Conservation (phyloP, 495 filamentous ascomycete species). For the Bathelium albidoporum region DNA sequence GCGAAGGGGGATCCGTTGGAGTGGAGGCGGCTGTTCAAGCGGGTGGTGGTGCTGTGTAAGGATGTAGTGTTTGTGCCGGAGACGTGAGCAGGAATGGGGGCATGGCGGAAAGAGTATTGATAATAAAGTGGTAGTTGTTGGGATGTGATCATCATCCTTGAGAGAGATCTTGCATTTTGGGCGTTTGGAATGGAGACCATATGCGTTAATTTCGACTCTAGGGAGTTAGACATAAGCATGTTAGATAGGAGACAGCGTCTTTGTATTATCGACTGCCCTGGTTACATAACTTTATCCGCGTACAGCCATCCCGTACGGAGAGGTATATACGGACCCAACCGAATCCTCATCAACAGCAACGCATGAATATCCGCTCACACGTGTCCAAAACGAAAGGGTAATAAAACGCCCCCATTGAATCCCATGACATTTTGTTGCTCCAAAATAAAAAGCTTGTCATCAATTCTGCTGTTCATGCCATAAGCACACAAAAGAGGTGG, state of each 20-base stretch:
- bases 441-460: neutral
- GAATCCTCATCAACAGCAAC: neutral
- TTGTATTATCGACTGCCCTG: neutral
- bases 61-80: constrained; percentile 51
- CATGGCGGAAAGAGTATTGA: neutral
- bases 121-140: neutral
- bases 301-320: constrained; percentile 3
- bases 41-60: constrained; percentile 69
- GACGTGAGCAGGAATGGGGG: neutral
- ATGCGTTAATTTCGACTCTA: neutral
- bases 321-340: neutral
- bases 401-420: neutral
- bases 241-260: neutral
- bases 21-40: constrained; percentile 97
- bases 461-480: neutral
- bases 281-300: neutral
- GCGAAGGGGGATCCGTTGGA: constrained; percentile 91
- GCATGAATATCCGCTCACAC: neutral
- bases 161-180: neutral
- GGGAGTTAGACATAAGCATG: neutral
- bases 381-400: neutral
- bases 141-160: too few relatives aligned
- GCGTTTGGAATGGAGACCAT: neutral
- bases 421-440: neutral
- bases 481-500: neutral